phyloP scores from a whole-genome alignment of 2,329 filamentous ascomycete species.

The Xylaria arbuscula region DNA sequence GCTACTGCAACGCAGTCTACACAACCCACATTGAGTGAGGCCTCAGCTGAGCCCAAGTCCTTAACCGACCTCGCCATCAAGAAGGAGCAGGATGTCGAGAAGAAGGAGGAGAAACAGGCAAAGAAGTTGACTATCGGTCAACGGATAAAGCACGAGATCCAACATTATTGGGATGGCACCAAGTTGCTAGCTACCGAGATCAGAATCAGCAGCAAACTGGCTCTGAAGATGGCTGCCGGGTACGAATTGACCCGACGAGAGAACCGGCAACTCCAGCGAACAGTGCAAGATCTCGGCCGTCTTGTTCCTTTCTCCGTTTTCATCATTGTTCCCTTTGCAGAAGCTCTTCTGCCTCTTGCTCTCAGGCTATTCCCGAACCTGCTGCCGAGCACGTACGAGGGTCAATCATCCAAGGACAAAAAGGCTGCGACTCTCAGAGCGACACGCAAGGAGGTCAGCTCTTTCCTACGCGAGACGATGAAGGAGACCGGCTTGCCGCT shows the following conservation, averaged over 20 bases:
- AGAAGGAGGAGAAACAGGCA: constrained; percentile 76
- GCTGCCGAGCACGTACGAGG: constrained; percentile 96
- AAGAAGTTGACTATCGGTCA: constrained; percentile 91
- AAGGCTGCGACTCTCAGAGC: constrained; percentile 85
- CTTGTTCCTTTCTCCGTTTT: constrained; percentile 97
- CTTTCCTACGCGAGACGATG: constrained; percentile 87
- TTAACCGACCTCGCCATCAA: constrained; percentile 72
- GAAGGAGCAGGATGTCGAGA: constrained; percentile 70
- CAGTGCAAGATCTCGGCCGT: constrained; percentile 91
- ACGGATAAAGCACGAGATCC: constrained; percentile 92
- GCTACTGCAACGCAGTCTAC: constrained; percentile 44
- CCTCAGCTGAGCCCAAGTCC: constrained; percentile 55
- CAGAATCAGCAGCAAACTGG: constrained; percentile 89
- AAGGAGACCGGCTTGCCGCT: constrained; percentile 93
- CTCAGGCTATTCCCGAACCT: constrained; percentile 97
- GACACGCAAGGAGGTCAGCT: constrained; percentile 92
- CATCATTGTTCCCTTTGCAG: constrained; percentile 94
- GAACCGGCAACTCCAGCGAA: constrained; percentile 90
- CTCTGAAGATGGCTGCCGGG: constrained; percentile 96
- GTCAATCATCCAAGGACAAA: constrained; percentile 86
- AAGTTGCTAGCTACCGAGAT: constrained; percentile 94
- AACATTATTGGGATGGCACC: constrained; percentile 98
- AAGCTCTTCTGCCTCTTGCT: constrained; percentile 89
- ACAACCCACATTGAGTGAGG: constrained; percentile 48
- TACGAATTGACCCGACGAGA: constrained; percentile 97